Base-by-base conservation (phyloP, 2,329 filamentous ascomycete genomes). In the Aspergillus floridensis region DNA sequence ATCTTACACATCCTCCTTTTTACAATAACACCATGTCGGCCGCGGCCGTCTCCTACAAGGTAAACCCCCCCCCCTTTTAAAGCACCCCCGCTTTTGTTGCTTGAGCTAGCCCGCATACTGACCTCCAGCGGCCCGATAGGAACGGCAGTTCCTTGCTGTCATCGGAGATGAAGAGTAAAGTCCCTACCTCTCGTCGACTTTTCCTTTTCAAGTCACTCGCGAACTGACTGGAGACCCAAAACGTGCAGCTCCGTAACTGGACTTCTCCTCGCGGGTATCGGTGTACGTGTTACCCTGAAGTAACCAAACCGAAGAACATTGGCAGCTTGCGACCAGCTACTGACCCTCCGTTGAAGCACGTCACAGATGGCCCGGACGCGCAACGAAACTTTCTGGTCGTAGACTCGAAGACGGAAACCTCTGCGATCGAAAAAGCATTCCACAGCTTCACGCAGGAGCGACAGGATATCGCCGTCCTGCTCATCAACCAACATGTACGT, bases 381-480 rank as follows among this genome's bases (percentile, higher is more conserved):
- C 90, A 97, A 75, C 96, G 96, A 82, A 99, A 99, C 83, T 99
- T 97, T 80, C 87, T 99, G 10, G 92, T 99, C 58, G 95, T 99
- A 63, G 93, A 99, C 77, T 81, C 79, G 74, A 98, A 98, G 83
- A 99, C 93, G 41, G 92, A 97, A 66, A 95, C 85, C 56, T 81
- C 90, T 3, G 82, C 90, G 59, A 97, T 99, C 72, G 95, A 98
- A 77, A 85, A 88, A 38, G 89, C 93, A 10, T 99, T 99, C 74
- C 89, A 96, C 65, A 84, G 84, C 66, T 98, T 97, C 77, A 96
- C 92, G 8, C 86, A 86, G 58, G 86, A 95, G 77, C 84, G 95
- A 74, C 98, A 98, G 77, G 95, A 99, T 74, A 97, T 99, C 75
- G 95, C 92, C 29, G 96, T 99, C 70, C 78, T 99, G 62, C 81